These are phyloP conservation scores for Hymenoscyphus albidus DNA, from an alignment of 2,329 filamentous ascomycete species.

Conservation along the genomic window DNA sequence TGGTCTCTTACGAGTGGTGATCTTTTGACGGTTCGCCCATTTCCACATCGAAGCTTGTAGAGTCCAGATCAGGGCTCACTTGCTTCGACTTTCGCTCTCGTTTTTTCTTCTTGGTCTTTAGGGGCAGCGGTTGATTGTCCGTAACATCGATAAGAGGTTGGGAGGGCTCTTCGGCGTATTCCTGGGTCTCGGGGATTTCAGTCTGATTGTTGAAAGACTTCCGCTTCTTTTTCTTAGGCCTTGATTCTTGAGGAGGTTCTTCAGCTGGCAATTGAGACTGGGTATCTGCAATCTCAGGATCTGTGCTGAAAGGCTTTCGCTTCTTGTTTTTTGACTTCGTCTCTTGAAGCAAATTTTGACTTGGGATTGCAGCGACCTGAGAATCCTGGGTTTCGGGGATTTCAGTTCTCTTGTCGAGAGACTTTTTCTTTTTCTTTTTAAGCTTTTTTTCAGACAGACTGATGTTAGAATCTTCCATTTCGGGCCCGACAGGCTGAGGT, in stretches of 20 bases:
- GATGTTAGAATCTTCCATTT: background rate
- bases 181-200: conserved; percentile 2
- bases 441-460: background rate
- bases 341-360: background rate
- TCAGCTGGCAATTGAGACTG: background rate
- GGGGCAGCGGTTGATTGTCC: conserved; percentile 13
- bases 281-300: background rate
- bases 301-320: background rate
- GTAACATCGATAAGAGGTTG: conserved; percentile 17
- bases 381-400: background rate
- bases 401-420: background rate
- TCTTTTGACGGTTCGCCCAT: conserved; percentile 29
- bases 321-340: background rate
- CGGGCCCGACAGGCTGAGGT: background rate
- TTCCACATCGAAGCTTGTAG: conserved; percentile 13
- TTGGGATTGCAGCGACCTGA: background rate
- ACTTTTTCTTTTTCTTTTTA: background rate
- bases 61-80: background rate
- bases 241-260: background rate
- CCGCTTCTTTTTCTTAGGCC: background rate
- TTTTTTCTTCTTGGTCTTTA: conserved; percentile 12
- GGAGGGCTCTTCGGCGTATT: background rate
- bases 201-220: background rate
- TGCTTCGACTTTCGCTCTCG: conserved; percentile 10
- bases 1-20: conserved; percentile 36